These are phyloP conservation scores for Suillus alpinus DNA, from an alignment of 768 basidiomycete genomes.

Conservation along the genomic window DNA sequence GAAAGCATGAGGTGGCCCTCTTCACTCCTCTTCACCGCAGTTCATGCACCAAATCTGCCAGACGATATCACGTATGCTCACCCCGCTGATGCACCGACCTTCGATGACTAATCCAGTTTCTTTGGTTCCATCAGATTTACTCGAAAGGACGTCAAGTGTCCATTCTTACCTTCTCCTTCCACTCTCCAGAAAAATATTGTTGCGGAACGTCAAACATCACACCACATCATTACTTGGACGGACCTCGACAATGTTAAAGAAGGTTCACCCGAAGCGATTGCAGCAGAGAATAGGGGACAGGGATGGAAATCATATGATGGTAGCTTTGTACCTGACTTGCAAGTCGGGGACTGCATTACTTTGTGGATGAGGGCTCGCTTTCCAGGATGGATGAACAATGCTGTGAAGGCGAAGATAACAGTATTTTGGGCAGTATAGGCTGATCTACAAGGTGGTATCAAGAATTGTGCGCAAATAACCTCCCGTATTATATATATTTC, in stretches of 20 bases:
- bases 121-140: neutral
- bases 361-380: slow-evolving; percentile 9
- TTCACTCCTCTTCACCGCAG: neutral
- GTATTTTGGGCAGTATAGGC: neutral
- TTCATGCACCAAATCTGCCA: neutral
- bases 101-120: neutral
- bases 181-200: slow-evolving; percentile 6
- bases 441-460: neutral
- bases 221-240: slow-evolving; percentile 4
- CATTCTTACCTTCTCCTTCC: neutral
- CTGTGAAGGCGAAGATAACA: neutral
- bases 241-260: slow-evolving; percentile 3
- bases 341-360: slow-evolving; percentile 7
- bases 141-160: neutral
- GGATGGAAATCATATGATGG: slow-evolving; percentile 9
- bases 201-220: neutral
- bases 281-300: neutral
- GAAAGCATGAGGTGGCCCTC: neutral
- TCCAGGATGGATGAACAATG: neutral
- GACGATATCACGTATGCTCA: neutral
- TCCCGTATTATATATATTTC: neutral
- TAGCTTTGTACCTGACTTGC: slow-evolving; percentile 2
- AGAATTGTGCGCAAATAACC: neutral
- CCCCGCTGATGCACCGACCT: neutral
- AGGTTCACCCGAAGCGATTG: slow-evolving; percentile 1